A percentile compares a stretch with the other conserved stretches of the same genome.
Conservation (phyloP, 495 filamentous ascomycete genomes). For the Neurospora tetraspora region DNA sequence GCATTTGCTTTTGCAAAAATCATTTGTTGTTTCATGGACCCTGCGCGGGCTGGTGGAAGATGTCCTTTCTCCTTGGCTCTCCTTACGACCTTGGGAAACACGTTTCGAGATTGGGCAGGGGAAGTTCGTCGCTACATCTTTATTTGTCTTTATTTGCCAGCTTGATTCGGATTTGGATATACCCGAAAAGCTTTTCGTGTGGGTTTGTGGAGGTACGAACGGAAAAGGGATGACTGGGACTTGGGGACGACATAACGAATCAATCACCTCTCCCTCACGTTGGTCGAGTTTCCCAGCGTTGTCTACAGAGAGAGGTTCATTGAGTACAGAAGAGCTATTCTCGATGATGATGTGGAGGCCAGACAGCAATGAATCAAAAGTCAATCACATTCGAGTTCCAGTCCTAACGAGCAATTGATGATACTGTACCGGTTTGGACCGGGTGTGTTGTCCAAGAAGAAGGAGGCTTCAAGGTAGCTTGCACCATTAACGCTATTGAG, state of each 20-base stretch:
- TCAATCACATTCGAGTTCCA: background rate
- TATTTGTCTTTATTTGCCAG: background rate
- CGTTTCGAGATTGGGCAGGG: background rate
- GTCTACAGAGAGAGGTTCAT: background rate
- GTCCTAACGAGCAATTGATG: background rate
- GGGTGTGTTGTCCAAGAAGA: background rate
- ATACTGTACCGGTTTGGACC: background rate
- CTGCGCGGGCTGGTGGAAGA: background rate
- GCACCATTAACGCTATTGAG: background rate
- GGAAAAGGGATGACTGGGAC: background rate
- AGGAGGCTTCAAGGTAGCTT: background rate
- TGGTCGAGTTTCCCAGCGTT: background rate
- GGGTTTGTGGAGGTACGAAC: background rate
- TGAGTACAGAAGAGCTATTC: background rate
- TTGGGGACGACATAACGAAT: background rate
- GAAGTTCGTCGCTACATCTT: background rate
- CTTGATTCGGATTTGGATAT: background rate
- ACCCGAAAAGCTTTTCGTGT: background rate
- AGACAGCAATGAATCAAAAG: background rate
- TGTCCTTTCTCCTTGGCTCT: background rate
- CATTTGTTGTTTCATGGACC: background rate
- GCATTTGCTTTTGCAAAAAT: background rate
- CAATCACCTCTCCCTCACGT: background rate
- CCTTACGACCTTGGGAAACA: background rate
- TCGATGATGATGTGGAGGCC: background rate